Evolutionary conservation across 1,284 basidiomycete genomes (phyloP).

Genomic region (Fomitopsis palustris): DNA sequence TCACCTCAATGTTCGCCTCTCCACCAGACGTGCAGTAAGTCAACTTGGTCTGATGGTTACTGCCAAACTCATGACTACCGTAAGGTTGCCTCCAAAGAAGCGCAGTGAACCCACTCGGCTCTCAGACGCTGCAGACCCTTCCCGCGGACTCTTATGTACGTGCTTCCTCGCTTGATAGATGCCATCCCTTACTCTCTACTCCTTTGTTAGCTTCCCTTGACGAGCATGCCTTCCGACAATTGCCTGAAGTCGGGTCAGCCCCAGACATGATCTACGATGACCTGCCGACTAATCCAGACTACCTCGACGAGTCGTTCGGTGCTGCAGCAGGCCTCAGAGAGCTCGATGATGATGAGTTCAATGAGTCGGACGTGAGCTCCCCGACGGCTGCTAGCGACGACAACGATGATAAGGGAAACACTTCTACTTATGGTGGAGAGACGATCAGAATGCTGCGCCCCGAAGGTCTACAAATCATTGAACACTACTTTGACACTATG

Average conservation of each 20-base stretch:
- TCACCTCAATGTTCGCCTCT: constrained; percentile 39
- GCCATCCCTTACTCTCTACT: not conserved
- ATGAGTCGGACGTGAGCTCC: constrained; percentile 48
- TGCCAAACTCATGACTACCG: not conserved
- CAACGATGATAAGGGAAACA: constrained; percentile 24
- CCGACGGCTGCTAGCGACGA: constrained; percentile 29
- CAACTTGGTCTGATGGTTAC: not conserved
- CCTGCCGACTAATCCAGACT: constrained; percentile 85
- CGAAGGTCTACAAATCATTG: constrained; percentile 53
- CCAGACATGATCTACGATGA: constrained; percentile 93
- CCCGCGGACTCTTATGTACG: constrained; percentile 19
- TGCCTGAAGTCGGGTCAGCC: constrained; percentile 71
- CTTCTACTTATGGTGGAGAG: constrained; percentile 75
- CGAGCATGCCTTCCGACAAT: constrained; percentile 73
- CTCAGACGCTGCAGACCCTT: constrained; percentile 19
- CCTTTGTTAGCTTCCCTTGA: constrained; percentile 68
- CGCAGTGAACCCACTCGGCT: constrained; percentile 34
- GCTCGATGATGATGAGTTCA: constrained; percentile 64
- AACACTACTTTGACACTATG: constrained; percentile 72
- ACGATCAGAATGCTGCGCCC: constrained; percentile 78
- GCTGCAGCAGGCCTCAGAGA: constrained; percentile 73
- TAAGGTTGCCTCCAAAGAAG: constrained; percentile 17
- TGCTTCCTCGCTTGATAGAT: not conserved
- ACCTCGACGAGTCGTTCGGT: constrained; percentile 81
- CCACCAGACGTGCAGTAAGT: constrained; percentile 37